Base-by-base conservation (phyloP, 164 flowering plant genomes). In the Hamamelis virginiana region DNA sequence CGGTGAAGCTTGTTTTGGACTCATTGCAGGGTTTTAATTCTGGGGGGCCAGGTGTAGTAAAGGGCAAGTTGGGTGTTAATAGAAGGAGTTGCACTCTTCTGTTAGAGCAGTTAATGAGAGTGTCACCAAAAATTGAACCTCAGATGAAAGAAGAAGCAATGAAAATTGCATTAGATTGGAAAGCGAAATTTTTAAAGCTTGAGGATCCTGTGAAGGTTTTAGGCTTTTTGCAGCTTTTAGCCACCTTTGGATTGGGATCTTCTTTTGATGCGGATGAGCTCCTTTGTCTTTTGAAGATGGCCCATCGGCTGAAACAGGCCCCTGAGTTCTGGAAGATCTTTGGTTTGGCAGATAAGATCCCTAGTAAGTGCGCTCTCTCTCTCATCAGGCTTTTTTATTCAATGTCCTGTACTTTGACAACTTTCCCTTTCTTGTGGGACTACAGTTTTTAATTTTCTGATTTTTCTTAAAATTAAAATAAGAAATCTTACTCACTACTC, bases 1-100 rank as follows among this genome's bases (percentile, higher is more conserved):
- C 87, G 1, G 79, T 71, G 11, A 74, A 70, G 56, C 53, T 81
- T 59, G 83, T 81, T 15, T 55, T 84, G 45, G 78, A 76, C 76
- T 80, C 74, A n/a, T 56, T 78, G 67, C 66, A 16, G 78, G 73
- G 9, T 73, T 74, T 55, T 72, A 52, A 33, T 56, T 62, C 50
- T 69, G 74, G 1, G 53, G 47, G 43, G 47, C 18, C 10, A 19
- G 71, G 25, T 15, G 59, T 27, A 47, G 63, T 57, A 15, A 12
- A 57, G 33, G 5, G 16, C 33, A 57, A 65, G 2, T 47, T 1
- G 23, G 14, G 21, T 26, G 26, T 65, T 33, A 62, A 62, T 18
- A 59, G 57, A 16, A 51, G 4, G 44, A 62, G 56, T 50, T 57
- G 56, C 23, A 33, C 66, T 44, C 38, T 60, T 18, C 43, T 77